phyloP scores from a whole-genome alignment of 768 basidiomycete species.

The Serendipita vermifera region DNA sequence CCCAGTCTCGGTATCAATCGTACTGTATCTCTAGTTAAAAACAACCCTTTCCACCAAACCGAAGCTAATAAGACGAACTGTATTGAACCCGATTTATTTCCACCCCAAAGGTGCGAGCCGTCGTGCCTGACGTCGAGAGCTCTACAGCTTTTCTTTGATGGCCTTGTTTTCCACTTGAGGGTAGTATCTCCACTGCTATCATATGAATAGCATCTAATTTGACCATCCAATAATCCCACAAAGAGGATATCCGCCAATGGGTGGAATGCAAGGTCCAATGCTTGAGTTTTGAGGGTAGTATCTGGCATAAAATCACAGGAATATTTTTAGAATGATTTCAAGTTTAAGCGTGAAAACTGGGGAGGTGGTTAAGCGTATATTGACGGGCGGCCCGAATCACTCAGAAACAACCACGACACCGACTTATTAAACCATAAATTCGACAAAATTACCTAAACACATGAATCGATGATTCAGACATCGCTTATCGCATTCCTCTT shows the following conservation, averaged over 20 bases:
- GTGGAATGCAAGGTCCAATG: slow-evolving; percentile 85
- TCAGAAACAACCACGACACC: no score
- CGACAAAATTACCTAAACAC: not conserved
- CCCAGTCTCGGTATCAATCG: slow-evolving; percentile 53
- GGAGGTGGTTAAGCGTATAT: no score
- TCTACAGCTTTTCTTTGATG: slow-evolving; percentile 75
- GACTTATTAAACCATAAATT: no score
- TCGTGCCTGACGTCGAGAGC: slow-evolving; percentile 53
- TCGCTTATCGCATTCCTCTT: not conserved
- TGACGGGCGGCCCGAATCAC: no score
- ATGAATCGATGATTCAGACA: not conserved
- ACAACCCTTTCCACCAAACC: slow-evolving; percentile 15
- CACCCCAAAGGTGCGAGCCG: slow-evolving; percentile 59
- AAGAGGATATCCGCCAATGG: slow-evolving; percentile 60
- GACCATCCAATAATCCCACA: slow-evolving; percentile 63
- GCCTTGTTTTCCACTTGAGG: slow-evolving; percentile 46
- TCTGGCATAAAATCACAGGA: slow-evolving; percentile 33
- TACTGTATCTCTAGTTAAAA: slow-evolving; percentile 28
- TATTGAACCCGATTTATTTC: slow-evolving; percentile 68
- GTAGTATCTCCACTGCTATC: slow-evolving; percentile 52
- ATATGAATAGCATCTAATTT: slow-evolving; percentile 71
- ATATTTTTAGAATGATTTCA: not conserved
- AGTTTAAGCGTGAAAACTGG: no score
- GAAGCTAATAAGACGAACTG: slow-evolving; percentile 39
- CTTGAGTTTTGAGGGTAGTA: slow-evolving; percentile 59